These are phyloP conservation scores for Fusarium tupiense DNA, from an alignment of 2,329 filamentous ascomycete species.

Conservation along the genomic window DNA sequence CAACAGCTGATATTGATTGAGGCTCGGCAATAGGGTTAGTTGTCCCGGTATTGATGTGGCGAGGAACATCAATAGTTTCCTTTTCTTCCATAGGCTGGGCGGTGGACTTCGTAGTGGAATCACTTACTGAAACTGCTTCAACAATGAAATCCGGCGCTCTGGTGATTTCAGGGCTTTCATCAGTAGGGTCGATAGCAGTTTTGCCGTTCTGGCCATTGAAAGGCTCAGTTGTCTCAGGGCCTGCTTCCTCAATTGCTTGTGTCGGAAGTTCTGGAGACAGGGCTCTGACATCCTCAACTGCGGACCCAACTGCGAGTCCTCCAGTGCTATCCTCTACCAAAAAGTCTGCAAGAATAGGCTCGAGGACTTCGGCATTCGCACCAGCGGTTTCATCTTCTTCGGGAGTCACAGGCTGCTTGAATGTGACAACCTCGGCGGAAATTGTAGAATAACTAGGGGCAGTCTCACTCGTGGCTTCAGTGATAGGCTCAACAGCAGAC, in stretches of 20 bases:
- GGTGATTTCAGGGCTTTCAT: background rate
- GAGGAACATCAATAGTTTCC: background rate
- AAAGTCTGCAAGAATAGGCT: background rate
- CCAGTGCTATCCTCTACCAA: background rate
- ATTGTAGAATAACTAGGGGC: background rate
- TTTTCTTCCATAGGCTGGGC: background rate
- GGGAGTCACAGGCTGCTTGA: conserved; percentile 1
- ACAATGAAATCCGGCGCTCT: background rate
- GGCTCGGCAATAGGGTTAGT: conserved; percentile 4
- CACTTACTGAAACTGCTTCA: background rate
- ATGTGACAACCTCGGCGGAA: background rate
- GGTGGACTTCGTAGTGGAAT: background rate
- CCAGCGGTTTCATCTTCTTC: background rate
- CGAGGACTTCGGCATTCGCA: background rate
- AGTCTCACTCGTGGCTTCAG: background rate
- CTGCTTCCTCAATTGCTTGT: background rate
- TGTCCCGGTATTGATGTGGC: background rate
- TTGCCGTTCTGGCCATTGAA: background rate
- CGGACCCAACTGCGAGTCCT: background rate
- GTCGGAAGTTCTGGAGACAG: background rate
- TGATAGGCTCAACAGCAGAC: background rate
- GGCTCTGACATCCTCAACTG: background rate
- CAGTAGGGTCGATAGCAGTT: background rate
- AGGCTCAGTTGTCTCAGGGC: conserved; percentile 7
- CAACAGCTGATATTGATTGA: background rate